phyloP scores from a whole-genome alignment of 106 monocot genomes.

The Apostasia shenzhenica region DNA sequence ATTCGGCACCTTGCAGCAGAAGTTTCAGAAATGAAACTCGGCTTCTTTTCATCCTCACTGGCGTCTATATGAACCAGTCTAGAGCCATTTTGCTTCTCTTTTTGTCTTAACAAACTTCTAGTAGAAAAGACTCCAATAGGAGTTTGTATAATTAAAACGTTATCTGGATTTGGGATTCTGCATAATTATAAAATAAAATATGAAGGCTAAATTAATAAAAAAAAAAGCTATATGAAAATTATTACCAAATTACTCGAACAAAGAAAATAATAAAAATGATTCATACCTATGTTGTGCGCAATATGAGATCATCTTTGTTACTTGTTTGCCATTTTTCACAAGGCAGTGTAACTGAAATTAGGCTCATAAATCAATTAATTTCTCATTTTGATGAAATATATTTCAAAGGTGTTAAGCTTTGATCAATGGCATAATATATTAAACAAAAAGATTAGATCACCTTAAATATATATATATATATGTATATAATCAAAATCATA shows the following conservation, averaged over 20 bases:
- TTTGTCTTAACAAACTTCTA: slow-evolving; percentile 48
- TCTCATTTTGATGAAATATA: too few relatives aligned
- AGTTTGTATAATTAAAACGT: slow-evolving; percentile 65
- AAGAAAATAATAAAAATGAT: not conserved
- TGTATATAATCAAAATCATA: too few relatives aligned
- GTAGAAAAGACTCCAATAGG: slow-evolving; percentile 59
- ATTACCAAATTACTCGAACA: not conserved
- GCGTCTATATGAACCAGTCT: slow-evolving; percentile 49
- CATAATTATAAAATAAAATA: slow-evolving; percentile 10
- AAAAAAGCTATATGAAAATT: not conserved
- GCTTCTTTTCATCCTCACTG: slow-evolving; percentile 10
- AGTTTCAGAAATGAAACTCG: slow-evolving; percentile 21
- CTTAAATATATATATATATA: too few relatives aligned
- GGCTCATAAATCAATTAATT: not conserved
- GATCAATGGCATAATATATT: too few relatives aligned
- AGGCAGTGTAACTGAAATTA: slow-evolving; percentile 66
- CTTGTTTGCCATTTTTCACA: slow-evolving; percentile 72
- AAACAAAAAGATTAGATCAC: too few relatives aligned
- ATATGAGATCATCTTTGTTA: slow-evolving; percentile 86
- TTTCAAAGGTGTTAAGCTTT: too few relatives aligned
- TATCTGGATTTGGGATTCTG: slow-evolving; percentile 77
- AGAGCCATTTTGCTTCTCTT: slow-evolving; percentile 35
- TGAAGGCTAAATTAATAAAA: not conserved
- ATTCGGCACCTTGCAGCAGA: slow-evolving; percentile 54
- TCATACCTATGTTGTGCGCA: slow-evolving; percentile 81